A percentile compares a stretch with the other conserved stretches of the same genome.
Conservation (phyloP, 306 rosid species). For the Castanospermum australe region DNA sequence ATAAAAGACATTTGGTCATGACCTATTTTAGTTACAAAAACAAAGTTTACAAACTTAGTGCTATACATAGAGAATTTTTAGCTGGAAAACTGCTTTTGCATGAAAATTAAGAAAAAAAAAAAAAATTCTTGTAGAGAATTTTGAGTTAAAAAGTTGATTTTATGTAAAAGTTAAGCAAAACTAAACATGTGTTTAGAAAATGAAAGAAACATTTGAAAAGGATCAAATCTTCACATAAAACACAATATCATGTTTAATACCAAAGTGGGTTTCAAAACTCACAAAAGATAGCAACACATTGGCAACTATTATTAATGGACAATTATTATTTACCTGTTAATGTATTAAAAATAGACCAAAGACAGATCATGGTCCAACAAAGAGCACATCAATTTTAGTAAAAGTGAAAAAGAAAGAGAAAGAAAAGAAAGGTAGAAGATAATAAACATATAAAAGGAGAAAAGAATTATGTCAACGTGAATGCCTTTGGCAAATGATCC, state of each 20-base stretch:
- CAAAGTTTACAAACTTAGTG: too few relatives aligned
- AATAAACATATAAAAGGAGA: neutral
- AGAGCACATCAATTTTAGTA: neutral
- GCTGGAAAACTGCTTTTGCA: too few relatives aligned
- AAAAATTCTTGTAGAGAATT: too few relatives aligned
- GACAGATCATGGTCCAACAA: neutral
- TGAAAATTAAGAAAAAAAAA: too few relatives aligned
- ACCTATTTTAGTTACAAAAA: neutral
- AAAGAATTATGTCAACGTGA: neutral
- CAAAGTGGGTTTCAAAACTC: neutral
- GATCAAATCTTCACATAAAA: neutral
- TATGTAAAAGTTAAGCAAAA: too few relatives aligned
- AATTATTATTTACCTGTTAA: neutral
- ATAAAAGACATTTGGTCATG: neutral
- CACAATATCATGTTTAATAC: neutral
- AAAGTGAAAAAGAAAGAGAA: neutral
- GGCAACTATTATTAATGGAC: constrained; percentile 2
- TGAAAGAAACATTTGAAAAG: neutral
- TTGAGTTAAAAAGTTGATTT: too few relatives aligned
- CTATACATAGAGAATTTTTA: too few relatives aligned
- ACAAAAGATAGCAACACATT: neutral
- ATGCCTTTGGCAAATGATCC: neutral
- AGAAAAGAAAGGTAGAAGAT: neutral
- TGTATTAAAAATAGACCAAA: neutral
- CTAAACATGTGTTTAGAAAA: too few relatives aligned